phyloP scores from a whole-genome alignment of 257 asterid genomes.

The Gentiana macrophylla region DNA sequence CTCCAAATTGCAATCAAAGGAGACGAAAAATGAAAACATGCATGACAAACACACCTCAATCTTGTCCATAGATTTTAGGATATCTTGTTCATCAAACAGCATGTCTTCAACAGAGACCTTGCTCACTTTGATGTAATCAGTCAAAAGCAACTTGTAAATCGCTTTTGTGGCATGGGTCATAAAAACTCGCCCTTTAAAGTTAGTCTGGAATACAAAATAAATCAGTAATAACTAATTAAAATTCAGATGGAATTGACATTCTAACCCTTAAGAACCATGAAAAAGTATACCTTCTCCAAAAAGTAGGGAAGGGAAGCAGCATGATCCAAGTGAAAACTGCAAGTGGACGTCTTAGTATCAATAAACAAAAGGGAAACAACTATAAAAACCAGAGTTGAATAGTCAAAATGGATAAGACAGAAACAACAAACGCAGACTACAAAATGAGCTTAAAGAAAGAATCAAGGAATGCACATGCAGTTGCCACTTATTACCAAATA shows the following conservation, averaged over 20 bases:
- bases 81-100: slow-evolving; percentile 81
- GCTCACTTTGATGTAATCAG: slow-evolving; percentile 96
- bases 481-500: background rate
- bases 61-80: slow-evolving; percentile 76
- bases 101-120: slow-evolving; percentile 96
- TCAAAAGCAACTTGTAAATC: slow-evolving; percentile 78
- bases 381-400: too few relatives aligned
- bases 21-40: background rate
- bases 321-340: slow-evolving; percentile 99
- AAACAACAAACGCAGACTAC: background rate
- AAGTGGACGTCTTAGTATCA: slow-evolving; percentile 10
- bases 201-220: slow-evolving; percentile 45
- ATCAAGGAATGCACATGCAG: background rate
- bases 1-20: background rate
- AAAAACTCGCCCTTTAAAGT: slow-evolving; percentile 80
- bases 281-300: slow-evolving; percentile 67
- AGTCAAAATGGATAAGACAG: background rate
- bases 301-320: slow-evolving; percentile 99
- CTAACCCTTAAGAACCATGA: slow-evolving; percentile 11
- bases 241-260: background rate
- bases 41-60: slow-evolving; percentile 60
- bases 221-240: slow-evolving; percentile 4
- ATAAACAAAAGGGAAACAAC: background rate
- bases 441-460: background rate
- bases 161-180: slow-evolving; percentile 99